Evolutionary conservation across 768 basidiomycete species (phyloP).

Genomic region (Polyporus arcularius): DNA sequence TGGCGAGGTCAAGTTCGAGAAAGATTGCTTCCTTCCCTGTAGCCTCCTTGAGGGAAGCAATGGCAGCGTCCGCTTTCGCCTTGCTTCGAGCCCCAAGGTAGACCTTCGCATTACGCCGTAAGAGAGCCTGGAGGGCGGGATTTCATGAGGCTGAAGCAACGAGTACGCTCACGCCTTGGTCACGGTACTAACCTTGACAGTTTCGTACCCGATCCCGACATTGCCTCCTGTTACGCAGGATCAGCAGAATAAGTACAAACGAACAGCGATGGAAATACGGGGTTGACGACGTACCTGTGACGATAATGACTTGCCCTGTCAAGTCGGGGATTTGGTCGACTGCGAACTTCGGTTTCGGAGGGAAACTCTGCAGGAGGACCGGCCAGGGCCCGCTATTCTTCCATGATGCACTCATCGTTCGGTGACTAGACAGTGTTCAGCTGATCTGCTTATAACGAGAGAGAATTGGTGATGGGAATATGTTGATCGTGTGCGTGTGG

Average conservation of each 20-base stretch:
- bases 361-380: constrained; percentile 50
- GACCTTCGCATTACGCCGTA: constrained; percentile 64
- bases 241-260: not conserved
- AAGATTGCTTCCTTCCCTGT: constrained; percentile 47
- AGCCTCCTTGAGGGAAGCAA: constrained; percentile 47
- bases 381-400: constrained; percentile 38
- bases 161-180: not conserved
- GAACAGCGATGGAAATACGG: not conserved
- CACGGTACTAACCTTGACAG: constrained; percentile 34
- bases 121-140: constrained; percentile 41
- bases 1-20: constrained; percentile 45
- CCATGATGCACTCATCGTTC: constrained; percentile 1
- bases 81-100: constrained; percentile 56
- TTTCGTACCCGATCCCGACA: constrained; percentile 60
- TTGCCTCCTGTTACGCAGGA: constrained; percentile 27
- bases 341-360: constrained; percentile 26
- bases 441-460: no score
- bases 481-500: no score
- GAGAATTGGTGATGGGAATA: no score
- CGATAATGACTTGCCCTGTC: constrained; percentile 35
- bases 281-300: constrained; percentile 32
- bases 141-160: not conserved
- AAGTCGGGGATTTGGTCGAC: constrained; percentile 49
- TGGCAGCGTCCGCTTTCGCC: constrained; percentile 49
- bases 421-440: no score